Percentiles rank a stretch among this genome's conserved stretches.
Evolutionary conservation across 2,329 filamentous ascomycete genomes (phyloP).

Genomic region (Ophiostoma piceae): DNA sequence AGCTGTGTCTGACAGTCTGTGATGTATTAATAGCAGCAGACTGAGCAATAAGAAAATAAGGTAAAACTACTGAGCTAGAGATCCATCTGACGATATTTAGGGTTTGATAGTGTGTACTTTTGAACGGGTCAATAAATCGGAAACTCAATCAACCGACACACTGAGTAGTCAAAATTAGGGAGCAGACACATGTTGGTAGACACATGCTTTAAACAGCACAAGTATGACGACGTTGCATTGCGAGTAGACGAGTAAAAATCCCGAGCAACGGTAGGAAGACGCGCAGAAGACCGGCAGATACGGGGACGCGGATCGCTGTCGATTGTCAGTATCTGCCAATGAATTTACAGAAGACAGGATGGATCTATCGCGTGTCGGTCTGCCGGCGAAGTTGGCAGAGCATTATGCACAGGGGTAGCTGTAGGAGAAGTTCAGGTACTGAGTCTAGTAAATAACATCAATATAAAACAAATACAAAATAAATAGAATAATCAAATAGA

Average conservation of each 20-base stretch:
- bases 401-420: neutral
- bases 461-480: neutral
- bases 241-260: neutral
- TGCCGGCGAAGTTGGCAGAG: neutral
- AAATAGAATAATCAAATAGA: neutral
- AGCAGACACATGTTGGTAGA: neutral
- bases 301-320: neutral
- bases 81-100: neutral
- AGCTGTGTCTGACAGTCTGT: slow-evolving; percentile 2
- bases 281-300: neutral
- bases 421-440: neutral
- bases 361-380: neutral
- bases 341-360: neutral
- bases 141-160: neutral
- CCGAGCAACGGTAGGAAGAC: neutral
- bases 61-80: too few species aligned
- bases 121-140: neutral
- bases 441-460: too few species aligned
- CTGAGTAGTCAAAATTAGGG: neutral
- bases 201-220: neutral
- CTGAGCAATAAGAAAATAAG: neutral
- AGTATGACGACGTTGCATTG: slow-evolving; percentile 1
- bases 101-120: neutral
- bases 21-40: neutral
- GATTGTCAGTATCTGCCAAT: neutral